Conservation (phyloP, 345 rosid genomes). For the Cardamine occulta region DNA sequence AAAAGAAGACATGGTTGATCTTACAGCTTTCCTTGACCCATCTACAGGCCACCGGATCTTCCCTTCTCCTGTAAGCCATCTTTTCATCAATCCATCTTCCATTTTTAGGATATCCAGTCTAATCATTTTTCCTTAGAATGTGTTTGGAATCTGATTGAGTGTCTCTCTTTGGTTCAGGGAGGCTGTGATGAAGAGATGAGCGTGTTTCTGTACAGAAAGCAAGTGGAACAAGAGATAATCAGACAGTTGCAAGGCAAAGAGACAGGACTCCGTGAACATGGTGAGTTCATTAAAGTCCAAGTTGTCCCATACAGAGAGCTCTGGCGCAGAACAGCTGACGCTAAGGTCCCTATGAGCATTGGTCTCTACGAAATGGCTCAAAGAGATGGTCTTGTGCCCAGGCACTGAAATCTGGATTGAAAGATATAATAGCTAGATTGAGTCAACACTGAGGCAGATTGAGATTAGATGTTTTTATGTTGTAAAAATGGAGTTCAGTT, state of each 20-base stretch:
- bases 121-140: not conserved
- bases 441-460: not conserved
- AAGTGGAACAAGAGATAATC: constrained; percentile 62
- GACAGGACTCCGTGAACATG: constrained; percentile 71
- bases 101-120: no score
- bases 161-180: constrained; percentile 55
- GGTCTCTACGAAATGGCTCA: constrained; percentile 84
- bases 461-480: not conserved
- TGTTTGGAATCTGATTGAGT: not conserved
- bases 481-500: not conserved
- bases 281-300: constrained; percentile 81
- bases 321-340: constrained; percentile 81
- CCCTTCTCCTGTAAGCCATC: constrained; percentile 69
- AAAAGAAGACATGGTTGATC: constrained; percentile 77
- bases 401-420: constrained; percentile 19
- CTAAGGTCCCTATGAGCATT: constrained; percentile 69
- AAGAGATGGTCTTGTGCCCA: constrained; percentile 59
- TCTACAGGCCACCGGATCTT: constrained; percentile 67
- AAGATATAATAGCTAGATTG: not conserved
- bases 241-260: constrained; percentile 78
- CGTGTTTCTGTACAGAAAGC: constrained; percentile 66
- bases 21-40: constrained; percentile 79
- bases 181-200: constrained; percentile 94
- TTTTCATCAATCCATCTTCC: not conserved
- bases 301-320: constrained; percentile 66